Conservation (phyloP, 371 early-diverging fungal genomes). For the Lichtheimia ornata region DNA sequence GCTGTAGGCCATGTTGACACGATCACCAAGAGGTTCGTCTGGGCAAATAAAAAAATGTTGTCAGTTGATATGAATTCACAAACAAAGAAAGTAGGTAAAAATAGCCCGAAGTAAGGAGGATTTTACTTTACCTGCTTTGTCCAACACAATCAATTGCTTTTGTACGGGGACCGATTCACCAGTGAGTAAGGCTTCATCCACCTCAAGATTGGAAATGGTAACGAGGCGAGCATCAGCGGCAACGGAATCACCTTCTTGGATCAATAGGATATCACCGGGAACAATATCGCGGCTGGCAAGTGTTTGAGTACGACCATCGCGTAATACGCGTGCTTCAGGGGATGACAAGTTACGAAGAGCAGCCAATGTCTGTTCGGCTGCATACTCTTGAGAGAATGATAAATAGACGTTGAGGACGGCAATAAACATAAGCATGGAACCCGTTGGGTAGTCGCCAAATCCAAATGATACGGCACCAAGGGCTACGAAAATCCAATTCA, state of each 20-base stretch:
- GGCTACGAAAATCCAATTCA: slow-evolving; percentile 79
- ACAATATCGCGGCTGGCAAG: slow-evolving; percentile 74
- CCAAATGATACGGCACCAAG: slow-evolving; percentile 59
- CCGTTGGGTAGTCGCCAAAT: slow-evolving; percentile 61
- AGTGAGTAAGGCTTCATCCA: slow-evolving; percentile 84
- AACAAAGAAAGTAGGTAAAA: neutral
- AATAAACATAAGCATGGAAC: slow-evolving; percentile 68
- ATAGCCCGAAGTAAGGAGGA: neutral
- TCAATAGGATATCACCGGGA: slow-evolving; percentile 87
- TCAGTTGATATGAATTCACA: neutral
- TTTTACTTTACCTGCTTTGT: slow-evolving; percentile 19
- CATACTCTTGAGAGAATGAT: slow-evolving; percentile 86
- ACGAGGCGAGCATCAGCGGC: slow-evolving; percentile 86
- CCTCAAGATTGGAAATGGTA: slow-evolving; percentile 76
- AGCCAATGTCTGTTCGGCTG: slow-evolving; percentile 87
- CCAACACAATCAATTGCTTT: slow-evolving; percentile 45
- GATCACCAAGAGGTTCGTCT: slow-evolving; percentile 47
- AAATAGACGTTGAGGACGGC: slow-evolving; percentile 78
- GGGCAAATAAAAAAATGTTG: slow-evolving; percentile 1
- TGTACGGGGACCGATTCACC: slow-evolving; percentile 78
- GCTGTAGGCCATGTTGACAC: slow-evolving; percentile 61
- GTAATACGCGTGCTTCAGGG: slow-evolving; percentile 76
- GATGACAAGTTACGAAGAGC: slow-evolving; percentile 80
- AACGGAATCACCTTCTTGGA: slow-evolving; percentile 86
- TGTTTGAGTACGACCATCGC: slow-evolving; percentile 67